A percentile compares a stretch with the other conserved stretches of the same genome.
Conservation (phyloP, 2,329 filamentous ascomycete genomes). For the Diaporthe longicolla region DNA sequence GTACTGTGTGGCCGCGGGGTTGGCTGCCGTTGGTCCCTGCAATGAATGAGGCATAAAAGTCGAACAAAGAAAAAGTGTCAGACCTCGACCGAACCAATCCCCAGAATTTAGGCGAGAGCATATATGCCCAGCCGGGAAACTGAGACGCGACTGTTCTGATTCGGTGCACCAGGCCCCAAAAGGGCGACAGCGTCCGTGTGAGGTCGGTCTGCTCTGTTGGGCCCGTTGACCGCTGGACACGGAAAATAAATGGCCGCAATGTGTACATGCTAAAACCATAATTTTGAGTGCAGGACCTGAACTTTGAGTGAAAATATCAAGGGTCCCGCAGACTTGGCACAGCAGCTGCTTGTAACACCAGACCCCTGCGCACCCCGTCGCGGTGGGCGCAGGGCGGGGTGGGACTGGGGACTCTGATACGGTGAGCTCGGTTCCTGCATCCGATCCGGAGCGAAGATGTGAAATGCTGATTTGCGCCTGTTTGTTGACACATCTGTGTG, state of each 20-base stretch:
- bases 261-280: not conserved
- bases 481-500: not conserved
- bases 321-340: conserved; percentile 15
- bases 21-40: not conserved
- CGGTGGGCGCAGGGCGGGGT: too few species aligned
- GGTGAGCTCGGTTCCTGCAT: conserved; percentile 29
- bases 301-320: not conserved
- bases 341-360: not conserved
- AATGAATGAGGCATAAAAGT: not conserved
- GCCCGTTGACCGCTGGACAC: conserved; percentile 2
- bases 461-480: not conserved
- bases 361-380: not conserved
- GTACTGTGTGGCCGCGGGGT: too few species aligned
- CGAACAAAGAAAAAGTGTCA: not conserved
- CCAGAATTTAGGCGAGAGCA: not conserved
- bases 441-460: not conserved
- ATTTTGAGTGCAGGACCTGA: not conserved
- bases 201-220: not conserved
- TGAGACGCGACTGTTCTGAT: not conserved
- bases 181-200: conserved; percentile 9
- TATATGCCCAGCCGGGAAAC: not conserved
- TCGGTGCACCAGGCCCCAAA: not conserved
- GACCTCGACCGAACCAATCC: not conserved
- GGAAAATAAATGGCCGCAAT: not conserved
- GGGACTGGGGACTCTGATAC: not conserved